Base-by-base conservation (phyloP, 306 rosid genomes). In the Pterocarpus santalinus region DNA sequence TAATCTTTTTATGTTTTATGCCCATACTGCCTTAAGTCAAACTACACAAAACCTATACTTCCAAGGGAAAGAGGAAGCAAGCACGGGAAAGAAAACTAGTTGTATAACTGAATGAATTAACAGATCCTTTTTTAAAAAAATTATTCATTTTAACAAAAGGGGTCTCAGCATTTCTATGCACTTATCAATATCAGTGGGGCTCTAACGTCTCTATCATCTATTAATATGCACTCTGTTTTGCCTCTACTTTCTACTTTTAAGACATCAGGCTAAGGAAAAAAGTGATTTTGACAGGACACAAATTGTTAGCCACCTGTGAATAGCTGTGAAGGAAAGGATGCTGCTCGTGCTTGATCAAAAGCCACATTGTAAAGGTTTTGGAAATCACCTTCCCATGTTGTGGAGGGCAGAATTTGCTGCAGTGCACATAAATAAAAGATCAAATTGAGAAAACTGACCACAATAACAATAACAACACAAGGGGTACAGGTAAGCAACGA, bases 341-440 rank as follows among this genome's bases (percentile, higher is more conserved):
- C 8, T 22, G 85, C 49, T 79, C 86, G 67, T 84, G 89, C 86
- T 88, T 90, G 92, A 84, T 87, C 90, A 77, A 87, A 86, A 79
- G 66, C 86, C 73, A 79, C 62, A 66, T 72, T 76, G 73, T 79
- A 71, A 11, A 86, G 79, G 82, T 86, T 89, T 62, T 86, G 94
- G 51, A 86, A 81, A 72, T 89, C 94, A 10, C 84, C 81, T 78
- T 92, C 95, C 90, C 91, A 92, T 65, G 86, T 78, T 62, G 91
- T 51, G 35, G 89, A 55, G 12, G 92, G 90, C 75, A 82, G 76
- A 69, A 81, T 53, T 73, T 89, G 92, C 95, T 90, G 88, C 87
- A 64, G 64, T 7, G 30, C 9, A 58, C 11, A 17, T 4, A 39
- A 66, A 36, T 4, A 13, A 51, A 35, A 58, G 4, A 63, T 63